phyloP scores from a whole-genome alignment of 257 asterid genomes.

The Leonotis leonurus region DNA sequence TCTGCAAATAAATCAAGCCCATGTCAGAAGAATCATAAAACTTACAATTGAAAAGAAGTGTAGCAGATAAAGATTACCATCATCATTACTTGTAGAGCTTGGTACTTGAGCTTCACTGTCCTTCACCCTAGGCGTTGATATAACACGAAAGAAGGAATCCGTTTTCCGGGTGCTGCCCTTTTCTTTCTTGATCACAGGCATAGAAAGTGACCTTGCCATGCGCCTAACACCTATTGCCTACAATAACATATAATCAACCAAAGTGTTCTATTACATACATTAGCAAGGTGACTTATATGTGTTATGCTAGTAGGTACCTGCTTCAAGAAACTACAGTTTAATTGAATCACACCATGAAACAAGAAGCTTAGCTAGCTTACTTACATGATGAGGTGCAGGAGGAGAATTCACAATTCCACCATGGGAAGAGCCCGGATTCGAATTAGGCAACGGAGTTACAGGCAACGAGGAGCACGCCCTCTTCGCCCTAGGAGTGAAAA shows the following conservation, averaged over 20 bases:
- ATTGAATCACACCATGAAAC: not conserved
- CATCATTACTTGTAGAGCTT: slow-evolving; percentile 21
- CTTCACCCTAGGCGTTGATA: slow-evolving; percentile 61
- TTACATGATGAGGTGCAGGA: slow-evolving; percentile 38
- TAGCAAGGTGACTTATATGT: not conserved
- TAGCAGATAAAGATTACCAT: slow-evolving; percentile 41
- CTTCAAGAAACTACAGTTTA: not conserved
- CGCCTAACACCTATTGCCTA: slow-evolving; percentile 45
- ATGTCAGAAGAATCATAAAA: not conserved
- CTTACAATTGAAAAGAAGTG: not conserved
- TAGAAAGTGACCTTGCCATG: slow-evolving; percentile 63
- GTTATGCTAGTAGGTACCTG: not conserved
- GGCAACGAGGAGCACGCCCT: slow-evolving; percentile 67
- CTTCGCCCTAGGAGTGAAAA: slow-evolving; percentile 69
- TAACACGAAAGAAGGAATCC: slow-evolving; percentile 74
- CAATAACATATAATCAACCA: slow-evolving; percentile 7
- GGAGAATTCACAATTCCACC: slow-evolving; percentile 32
- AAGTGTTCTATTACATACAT: not conserved
- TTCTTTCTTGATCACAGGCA: slow-evolving; percentile 57
- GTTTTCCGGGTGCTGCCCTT: slow-evolving; percentile 34
- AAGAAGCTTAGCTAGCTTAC: slow-evolving; percentile 16
- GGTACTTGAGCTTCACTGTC: slow-evolving; percentile 30
- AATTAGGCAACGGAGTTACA: slow-evolving; percentile 40
- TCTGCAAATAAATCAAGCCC: slow-evolving; percentile 31
- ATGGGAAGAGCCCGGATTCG: slow-evolving; percentile 38